These are phyloP conservation scores for Diaporthe caulivora DNA, from an alignment of 2,329 filamentous ascomycete genomes.

Conservation along the genomic window DNA sequence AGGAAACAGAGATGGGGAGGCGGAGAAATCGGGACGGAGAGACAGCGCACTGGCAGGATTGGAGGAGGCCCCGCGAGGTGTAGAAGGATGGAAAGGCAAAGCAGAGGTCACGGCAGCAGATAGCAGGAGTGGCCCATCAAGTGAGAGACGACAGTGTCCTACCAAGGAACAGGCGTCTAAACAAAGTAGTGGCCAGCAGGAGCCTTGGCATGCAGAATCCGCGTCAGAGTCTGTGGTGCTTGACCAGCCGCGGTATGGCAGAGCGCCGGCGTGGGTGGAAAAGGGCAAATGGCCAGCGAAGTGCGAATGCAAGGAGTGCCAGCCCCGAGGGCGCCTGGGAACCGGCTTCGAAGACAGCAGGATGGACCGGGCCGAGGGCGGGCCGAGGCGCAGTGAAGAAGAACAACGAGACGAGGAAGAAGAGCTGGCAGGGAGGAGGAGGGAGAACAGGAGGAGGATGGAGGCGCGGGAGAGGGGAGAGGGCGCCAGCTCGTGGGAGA, in stretches of 20 bases:
- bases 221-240: neutral
- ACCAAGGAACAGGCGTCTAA: neutral
- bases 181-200: no score
- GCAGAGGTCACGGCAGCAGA: neutral
- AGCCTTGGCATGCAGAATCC: no score
- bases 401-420: no score
- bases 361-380: neutral
- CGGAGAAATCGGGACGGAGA: neutral
- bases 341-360: neutral
- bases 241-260: neutral
- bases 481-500: conserved; percentile 3
- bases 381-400: neutral
- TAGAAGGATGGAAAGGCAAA: neutral
- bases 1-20: neutral
- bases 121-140: neutral
- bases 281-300: conserved; percentile 3
- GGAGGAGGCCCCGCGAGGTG: neutral
- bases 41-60: neutral
- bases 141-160: no score
- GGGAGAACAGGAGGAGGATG: neutral
- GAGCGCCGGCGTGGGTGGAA: neutral
- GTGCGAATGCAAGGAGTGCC: neutral
- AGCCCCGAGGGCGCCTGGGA: no score
- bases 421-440: neutral
- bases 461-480: neutral